phyloP scores from a whole-genome alignment of 306 rosid species.

The Cicer arietinum region DNA sequence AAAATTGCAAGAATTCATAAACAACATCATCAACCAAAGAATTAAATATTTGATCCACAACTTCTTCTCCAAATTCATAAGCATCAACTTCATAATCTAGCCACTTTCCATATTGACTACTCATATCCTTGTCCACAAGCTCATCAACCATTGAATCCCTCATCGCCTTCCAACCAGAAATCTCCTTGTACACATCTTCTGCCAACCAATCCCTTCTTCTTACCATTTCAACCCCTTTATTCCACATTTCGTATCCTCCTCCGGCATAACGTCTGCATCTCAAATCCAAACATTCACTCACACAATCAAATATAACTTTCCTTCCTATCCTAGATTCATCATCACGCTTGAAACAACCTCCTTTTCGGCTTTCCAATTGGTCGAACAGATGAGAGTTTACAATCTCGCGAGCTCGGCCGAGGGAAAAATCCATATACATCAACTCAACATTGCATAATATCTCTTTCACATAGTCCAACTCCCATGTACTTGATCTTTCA shows the following conservation, averaged over 20 bases:
- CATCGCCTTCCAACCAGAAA: conserved; percentile 69
- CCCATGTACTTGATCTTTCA: conserved; percentile 62
- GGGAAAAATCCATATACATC: conserved; percentile 71
- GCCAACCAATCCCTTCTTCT: conserved; percentile 72
- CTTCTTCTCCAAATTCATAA: conserved; percentile 67
- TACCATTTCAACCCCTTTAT: conserved; percentile 69
- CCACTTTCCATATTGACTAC: conserved; percentile 80
- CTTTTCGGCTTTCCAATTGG: conserved; percentile 65
- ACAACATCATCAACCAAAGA: conserved; percentile 76
- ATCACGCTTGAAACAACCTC: conserved; percentile 44
- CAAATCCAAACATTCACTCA: conserved; percentile 76
- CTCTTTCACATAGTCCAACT: conserved; percentile 71
- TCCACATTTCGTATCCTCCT: conserved; percentile 80
- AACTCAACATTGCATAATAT: conserved; percentile 65
- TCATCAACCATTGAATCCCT: conserved; percentile 89
- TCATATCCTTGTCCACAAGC: conserved; percentile 91
- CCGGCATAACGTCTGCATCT: conserved; percentile 59
- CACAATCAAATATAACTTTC: conserved; percentile 72
- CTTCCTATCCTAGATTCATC: conserved; percentile 55
- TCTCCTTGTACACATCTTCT: conserved; percentile 74
- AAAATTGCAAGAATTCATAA: conserved; percentile 55
- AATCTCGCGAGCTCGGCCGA: conserved; percentile 59
- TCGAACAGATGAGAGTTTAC: conserved; percentile 70
- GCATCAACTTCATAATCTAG: conserved; percentile 71
- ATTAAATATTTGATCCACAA: conserved; percentile 66